Conservation (phyloP, 2,329 filamentous ascomycete species). For the Hypoxylon sp. region DNA sequence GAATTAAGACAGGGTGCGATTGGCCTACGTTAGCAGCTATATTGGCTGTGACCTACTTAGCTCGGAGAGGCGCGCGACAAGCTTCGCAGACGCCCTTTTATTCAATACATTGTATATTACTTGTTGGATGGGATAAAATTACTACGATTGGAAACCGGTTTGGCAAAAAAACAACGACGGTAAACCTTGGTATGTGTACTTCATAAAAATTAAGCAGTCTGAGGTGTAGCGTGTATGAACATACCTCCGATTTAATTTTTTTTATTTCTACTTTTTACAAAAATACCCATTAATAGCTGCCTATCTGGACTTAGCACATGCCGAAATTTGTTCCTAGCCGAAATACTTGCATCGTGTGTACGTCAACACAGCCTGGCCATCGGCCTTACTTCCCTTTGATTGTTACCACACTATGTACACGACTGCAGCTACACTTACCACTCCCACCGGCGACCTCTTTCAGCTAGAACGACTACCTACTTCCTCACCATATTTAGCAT, state of each 20-base stretch:
- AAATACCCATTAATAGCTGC: neutral
- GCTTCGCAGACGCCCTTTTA: constrained; percentile 17
- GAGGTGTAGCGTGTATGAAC: constrained; percentile 7
- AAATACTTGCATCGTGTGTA: neutral
- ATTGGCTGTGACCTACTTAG: constrained; percentile 3
- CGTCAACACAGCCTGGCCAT: neutral
- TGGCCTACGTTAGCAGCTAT: neutral
- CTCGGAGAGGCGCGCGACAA: neutral
- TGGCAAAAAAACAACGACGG: neutral
- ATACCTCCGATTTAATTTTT: constrained; percentile 1
- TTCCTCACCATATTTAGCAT: neutral
- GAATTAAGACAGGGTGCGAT: constrained; percentile 21
- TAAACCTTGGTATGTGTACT: constrained; percentile 1
- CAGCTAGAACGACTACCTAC: neutral
- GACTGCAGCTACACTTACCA: neutral
- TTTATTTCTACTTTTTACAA: neutral
- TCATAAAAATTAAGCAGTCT: neutral
- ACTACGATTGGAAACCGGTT: constrained; percentile 3
- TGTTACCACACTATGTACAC: neutral
- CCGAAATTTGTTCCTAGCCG: neutral
- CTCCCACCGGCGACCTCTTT: neutral
- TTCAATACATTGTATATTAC: constrained; percentile 25
- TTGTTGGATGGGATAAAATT: constrained; percentile 15
- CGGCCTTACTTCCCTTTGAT: too few species aligned
- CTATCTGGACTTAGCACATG: neutral